Percentiles rank a stretch among this genome's conserved stretches.
phyloP scores from a whole-genome alignment of 148 eudicot species.

The Rhododendron ovatum region DNA sequence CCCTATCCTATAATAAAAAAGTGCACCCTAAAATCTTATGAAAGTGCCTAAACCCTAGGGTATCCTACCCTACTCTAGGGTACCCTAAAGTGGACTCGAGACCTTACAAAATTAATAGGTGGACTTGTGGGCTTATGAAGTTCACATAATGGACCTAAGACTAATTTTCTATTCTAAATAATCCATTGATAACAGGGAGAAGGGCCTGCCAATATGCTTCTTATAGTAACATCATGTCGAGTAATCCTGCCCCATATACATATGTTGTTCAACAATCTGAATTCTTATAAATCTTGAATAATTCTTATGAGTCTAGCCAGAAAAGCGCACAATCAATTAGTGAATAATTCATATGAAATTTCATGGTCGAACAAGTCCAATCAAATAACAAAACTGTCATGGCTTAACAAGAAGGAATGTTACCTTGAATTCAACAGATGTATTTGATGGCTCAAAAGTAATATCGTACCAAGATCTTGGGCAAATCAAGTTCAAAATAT shows the following conservation, averaged over 20 bases:
- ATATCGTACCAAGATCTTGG: slow-evolving; percentile 62
- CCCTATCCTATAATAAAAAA: too few relatives aligned
- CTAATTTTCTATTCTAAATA: neutral
- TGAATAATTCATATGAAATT: neutral
- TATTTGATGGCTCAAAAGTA: slow-evolving; percentile 59
- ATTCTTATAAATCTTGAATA: neutral
- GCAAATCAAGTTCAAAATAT: slow-evolving; percentile 71
- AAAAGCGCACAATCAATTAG: neutral
- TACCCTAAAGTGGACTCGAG: too few relatives aligned
- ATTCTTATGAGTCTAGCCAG: neutral
- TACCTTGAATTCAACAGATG: slow-evolving; percentile 89
- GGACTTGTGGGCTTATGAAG: too few relatives aligned
- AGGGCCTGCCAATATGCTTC: neutral
- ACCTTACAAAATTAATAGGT: too few relatives aligned
- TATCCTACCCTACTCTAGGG: too few relatives aligned
- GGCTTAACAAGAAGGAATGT: slow-evolving; percentile 2
- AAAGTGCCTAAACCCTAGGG: too few relatives aligned
- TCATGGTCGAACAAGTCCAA: neutral
- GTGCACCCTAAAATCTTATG: too few relatives aligned
- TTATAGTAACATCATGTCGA: neutral
- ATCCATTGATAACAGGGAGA: neutral
- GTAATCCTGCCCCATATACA: neutral
- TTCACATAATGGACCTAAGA: too few relatives aligned
- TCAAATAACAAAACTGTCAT: neutral
- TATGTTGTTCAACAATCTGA: neutral